These are phyloP conservation scores for Bolboschoenus planiculmis DNA, from an alignment of 176 grass and related monocot genomes.

Conservation along the genomic window DNA sequence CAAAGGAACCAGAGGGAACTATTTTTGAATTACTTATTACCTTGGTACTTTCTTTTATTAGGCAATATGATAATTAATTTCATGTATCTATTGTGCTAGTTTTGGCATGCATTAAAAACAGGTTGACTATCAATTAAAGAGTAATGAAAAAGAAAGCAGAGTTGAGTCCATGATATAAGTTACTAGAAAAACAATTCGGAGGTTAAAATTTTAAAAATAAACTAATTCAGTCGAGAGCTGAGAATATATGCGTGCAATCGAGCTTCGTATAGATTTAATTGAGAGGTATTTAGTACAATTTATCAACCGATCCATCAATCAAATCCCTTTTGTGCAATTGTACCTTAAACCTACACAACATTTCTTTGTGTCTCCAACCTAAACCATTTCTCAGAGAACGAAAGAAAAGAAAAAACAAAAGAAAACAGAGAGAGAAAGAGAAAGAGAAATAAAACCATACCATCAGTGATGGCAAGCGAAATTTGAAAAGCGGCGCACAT, in stretches of 20 bases:
- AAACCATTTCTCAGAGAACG: not conserved
- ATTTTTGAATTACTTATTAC: not conserved
- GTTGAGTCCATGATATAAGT: not conserved
- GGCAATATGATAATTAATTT: not conserved
- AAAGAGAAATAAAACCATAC: not conserved
- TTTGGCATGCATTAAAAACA: not conserved
- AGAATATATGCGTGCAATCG: no score
- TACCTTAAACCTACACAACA: not conserved
- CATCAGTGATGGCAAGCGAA: constrained; percentile 17
- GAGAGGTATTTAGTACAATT: not conserved
- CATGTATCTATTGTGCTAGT: not conserved
- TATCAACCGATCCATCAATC: not conserved
- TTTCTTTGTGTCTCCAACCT: not conserved
- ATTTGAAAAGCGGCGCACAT: not conserved
- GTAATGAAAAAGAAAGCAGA: not conserved
- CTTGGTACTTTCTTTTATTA: not conserved
- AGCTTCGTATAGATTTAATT: no score
- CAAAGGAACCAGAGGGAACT: not conserved
- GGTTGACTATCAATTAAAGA: not conserved
- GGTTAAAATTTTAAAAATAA: not conserved
- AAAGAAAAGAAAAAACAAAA: not conserved
- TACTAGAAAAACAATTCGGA: not conserved
- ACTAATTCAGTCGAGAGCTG: no score
- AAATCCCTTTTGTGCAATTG: not conserved
- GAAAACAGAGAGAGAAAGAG: not conserved